Evolutionary conservation across 139 green algal species (phyloP).

Genomic region (Tetradesmus lagerheimii): DNA sequence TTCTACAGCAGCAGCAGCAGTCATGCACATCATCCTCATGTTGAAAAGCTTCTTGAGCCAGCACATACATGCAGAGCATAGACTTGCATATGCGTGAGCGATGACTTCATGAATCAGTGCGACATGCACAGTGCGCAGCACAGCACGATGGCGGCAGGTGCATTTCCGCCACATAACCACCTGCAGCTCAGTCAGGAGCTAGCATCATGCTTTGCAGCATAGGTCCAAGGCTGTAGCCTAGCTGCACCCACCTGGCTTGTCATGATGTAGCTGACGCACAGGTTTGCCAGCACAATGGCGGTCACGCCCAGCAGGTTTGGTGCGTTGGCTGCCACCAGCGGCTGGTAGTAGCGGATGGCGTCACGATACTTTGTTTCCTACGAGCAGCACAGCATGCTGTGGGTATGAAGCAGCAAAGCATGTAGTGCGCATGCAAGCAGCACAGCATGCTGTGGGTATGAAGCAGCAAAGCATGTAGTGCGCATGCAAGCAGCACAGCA

Average conservation of each 20-base stretch:
- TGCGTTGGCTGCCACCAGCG: slow-evolving; percentile 72
- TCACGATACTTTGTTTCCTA: slow-evolving; percentile 41
- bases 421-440: too few relatives aligned
- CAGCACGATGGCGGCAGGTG: too few relatives aligned
- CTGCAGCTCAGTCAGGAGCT: too few relatives aligned
- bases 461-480: neutral
- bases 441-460: neutral
- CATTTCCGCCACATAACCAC: too few relatives aligned
- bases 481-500: too few relatives aligned
- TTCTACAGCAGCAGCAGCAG: slow-evolving; percentile 65
- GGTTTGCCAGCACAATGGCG: slow-evolving; percentile 92
- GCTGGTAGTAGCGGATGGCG: slow-evolving; percentile 77
- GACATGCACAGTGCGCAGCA: neutral
- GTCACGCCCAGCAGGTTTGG: slow-evolving; percentile 78
- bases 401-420: too few relatives aligned
- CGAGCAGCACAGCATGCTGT: neutral
- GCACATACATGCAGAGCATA: neutral
- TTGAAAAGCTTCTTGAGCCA: neutral
- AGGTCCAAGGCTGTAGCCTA: too few relatives aligned
- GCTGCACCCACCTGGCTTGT: slow-evolving; percentile 80
- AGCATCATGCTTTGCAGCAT: too few relatives aligned
- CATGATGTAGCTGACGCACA: slow-evolving; percentile 95
- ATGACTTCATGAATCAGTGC: too few relatives aligned
- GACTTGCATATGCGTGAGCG: too few relatives aligned
- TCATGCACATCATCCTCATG: too few relatives aligned